Percentiles rank a stretch among this genome's conserved stretches.
phyloP scores from a whole-genome alignment of 371 early-diverging fungal genomes.

The Ecytonucleospora hepatopenaei region DNA sequence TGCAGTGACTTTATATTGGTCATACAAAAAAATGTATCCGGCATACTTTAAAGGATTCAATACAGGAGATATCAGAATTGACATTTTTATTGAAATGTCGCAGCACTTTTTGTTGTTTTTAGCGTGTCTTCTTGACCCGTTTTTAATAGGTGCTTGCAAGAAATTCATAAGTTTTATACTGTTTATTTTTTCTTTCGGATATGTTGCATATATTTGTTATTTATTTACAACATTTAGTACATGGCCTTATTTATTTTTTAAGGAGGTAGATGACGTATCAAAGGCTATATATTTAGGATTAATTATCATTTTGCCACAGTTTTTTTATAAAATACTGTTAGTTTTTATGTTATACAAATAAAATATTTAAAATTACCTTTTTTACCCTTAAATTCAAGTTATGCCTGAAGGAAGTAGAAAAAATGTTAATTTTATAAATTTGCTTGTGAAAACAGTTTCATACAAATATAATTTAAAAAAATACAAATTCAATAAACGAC shows the following conservation, averaged over 20 bases:
- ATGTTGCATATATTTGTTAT: neutral
- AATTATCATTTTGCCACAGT: neutral
- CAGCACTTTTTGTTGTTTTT: neutral
- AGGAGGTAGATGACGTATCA: neutral
- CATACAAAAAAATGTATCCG: neutral
- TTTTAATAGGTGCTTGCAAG: neutral
- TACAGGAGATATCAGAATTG: neutral
- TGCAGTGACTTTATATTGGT: neutral
- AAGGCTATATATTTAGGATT: neutral
- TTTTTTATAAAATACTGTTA: slow-evolving; percentile 1
- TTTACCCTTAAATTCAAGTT: neutral
- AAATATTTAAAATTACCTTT: neutral
- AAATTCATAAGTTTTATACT: neutral
- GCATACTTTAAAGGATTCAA: neutral
- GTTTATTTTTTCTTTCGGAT: neutral
- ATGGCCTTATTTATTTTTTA: neutral
- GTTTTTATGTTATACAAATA: neutral
- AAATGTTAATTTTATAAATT: slow-evolving; percentile 25
- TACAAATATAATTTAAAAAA: slow-evolving; percentile 54
- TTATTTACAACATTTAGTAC: neutral
- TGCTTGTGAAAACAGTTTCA: slow-evolving; percentile 36
- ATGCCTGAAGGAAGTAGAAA: neutral
- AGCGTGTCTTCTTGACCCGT: neutral
- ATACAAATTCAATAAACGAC: slow-evolving; percentile 37
- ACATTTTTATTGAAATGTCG: neutral